A percentile compares a stretch with the other conserved stretches of the same genome.
These are phyloP conservation scores for Tetracladium setigerum DNA, from an alignment of 495 filamentous ascomycete genomes.

Conservation along the genomic window DNA sequence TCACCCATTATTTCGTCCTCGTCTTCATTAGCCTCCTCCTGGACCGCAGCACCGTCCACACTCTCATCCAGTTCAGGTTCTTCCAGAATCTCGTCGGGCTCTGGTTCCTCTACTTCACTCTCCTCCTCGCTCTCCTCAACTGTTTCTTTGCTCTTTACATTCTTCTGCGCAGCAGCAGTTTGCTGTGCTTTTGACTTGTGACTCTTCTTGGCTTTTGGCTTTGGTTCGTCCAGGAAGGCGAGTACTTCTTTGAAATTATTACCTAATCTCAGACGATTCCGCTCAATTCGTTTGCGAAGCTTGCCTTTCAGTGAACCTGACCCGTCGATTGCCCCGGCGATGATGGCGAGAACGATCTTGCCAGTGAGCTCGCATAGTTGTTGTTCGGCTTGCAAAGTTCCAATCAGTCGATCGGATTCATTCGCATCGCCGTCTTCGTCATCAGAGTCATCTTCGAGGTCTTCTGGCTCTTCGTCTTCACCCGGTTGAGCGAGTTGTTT, in stretches of 20 bases:
- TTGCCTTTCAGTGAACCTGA: slow-evolving; percentile 48
- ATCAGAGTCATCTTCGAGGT: slow-evolving; percentile 54
- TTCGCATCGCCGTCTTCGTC: slow-evolving; percentile 48
- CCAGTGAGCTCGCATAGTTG: slow-evolving; percentile 76
- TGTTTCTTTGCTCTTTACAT: slow-evolving; percentile 36
- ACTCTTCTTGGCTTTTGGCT: slow-evolving; percentile 37
- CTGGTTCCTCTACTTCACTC: slow-evolving; percentile 44
- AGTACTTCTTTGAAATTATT: slow-evolving; percentile 71
- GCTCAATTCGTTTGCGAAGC: slow-evolving; percentile 53
- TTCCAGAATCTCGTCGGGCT: slow-evolving; percentile 41
- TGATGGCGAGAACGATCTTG: slow-evolving; percentile 71
- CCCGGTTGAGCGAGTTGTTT: slow-evolving; percentile 56
- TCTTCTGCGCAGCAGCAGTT: slow-evolving; percentile 29
- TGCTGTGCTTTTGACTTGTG: slow-evolving; percentile 35
- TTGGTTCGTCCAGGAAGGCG: slow-evolving; percentile 60
- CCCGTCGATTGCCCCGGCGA: slow-evolving; percentile 64
- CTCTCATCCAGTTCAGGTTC: slow-evolving; percentile 46
- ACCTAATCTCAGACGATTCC: slow-evolving; percentile 62
- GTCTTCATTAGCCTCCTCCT: slow-evolving; percentile 44
- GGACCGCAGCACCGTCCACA: slow-evolving; percentile 26
- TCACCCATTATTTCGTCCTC: slow-evolving; percentile 68
- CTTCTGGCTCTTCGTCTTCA: slow-evolving; percentile 61
- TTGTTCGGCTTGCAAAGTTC: slow-evolving; percentile 67
- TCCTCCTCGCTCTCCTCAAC: slow-evolving; percentile 44
- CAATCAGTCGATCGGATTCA: slow-evolving; percentile 45